Evolutionary conservation across 768 basidiomycete genomes (phyloP), one percentile per base, ranked within the genome.

Genomic region (Mrakia frigida): DNA sequence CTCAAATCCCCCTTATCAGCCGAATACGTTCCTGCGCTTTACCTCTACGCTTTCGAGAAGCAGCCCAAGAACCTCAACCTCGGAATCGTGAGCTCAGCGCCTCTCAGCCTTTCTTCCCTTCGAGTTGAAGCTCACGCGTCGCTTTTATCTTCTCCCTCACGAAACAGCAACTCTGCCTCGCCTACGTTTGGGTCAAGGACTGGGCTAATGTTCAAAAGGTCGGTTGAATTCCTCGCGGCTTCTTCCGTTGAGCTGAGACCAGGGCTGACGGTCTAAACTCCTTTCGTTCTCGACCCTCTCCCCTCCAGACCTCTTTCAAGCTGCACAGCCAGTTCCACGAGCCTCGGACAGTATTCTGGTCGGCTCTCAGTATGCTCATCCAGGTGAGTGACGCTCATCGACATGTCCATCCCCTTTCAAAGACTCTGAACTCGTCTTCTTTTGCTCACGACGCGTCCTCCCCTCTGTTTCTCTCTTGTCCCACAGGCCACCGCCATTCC

Each of bases 291-390:
- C 31, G 35, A n/a, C 43, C n/a, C 18, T 65, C 50, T n/a, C 25
- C 41, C 74, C 75, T 60, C 74, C 70, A 93, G 92, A 86, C 92
- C 74, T 89, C 92, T 31, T 90, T 90, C 6, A 90, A 88, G 81
- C 88, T 94, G 88, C 87, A 90, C 85, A 93, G 92, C 81, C 89
- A 90, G 79, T 94, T 93, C 81, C 90, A 90, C 76, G 89, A 91
- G 46, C 90, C 91, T 73, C 87, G 90, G 59, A 93, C 91, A 81
- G 82, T 93, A 53, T 93, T 90, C 81, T 94, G 93, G 93, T 90
- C 87, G 79, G 87, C 91, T 50, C 91, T 91, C 80, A 88, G 91
- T 77, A 88, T 91, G 16, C 86, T 92, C 68, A 88, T 94, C 25
- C 93, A 94, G 69, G 67, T 73, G 28, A 56, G 53, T 6, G 23